Evolutionary conservation across 2,329 filamentous ascomycete genomes (phyloP).

Genomic region (Ophiosphaerella narmari): DNA sequence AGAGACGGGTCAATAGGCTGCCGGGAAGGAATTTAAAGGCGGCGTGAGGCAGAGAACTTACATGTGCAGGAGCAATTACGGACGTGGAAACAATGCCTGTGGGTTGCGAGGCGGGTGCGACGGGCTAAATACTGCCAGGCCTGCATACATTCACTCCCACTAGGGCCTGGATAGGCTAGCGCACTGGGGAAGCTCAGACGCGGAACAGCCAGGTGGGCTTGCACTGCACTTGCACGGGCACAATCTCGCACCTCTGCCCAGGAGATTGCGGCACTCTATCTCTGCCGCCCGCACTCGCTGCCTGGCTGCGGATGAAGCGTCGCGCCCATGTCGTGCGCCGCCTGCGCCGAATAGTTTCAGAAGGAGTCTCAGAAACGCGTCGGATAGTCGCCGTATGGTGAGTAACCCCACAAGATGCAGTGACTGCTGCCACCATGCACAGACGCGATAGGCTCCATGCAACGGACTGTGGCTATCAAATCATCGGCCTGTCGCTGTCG

Average conservation of each 20-base stretch:
- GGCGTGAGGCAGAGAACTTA: background rate
- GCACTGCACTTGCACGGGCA: background rate
- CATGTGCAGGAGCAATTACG: background rate
- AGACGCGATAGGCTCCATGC: background rate
- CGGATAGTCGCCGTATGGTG: conserved; percentile 16
- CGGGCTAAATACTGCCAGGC: conserved; percentile 16
- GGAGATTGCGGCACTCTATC: conserved; percentile 26
- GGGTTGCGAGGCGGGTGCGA: conserved; percentile 13
- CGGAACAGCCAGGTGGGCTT: conserved; percentile 3
- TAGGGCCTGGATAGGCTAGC: background rate
- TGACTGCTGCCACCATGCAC: conserved; percentile 6
- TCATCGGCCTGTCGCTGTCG: background rate
- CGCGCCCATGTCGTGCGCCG: conserved; percentile 1
- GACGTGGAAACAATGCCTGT: background rate
- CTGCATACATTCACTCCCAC: conserved; percentile 16
- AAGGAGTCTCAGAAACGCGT: conserved; percentile 16
- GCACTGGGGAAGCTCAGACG: conserved; percentile 27
- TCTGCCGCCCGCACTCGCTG: conserved; percentile 4
- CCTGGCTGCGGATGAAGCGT: conserved; percentile 3
- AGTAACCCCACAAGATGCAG: conserved; percentile 12
- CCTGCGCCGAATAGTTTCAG: conserved; percentile 21
- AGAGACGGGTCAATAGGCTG: conserved; percentile 30
- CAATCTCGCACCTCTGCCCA: conserved; percentile 4
- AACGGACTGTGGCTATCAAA: background rate
- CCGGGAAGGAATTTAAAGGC: conserved; percentile 1